Conservation (phyloP, 208 protist species). For the Wallacemonas rigidus region DNA sequence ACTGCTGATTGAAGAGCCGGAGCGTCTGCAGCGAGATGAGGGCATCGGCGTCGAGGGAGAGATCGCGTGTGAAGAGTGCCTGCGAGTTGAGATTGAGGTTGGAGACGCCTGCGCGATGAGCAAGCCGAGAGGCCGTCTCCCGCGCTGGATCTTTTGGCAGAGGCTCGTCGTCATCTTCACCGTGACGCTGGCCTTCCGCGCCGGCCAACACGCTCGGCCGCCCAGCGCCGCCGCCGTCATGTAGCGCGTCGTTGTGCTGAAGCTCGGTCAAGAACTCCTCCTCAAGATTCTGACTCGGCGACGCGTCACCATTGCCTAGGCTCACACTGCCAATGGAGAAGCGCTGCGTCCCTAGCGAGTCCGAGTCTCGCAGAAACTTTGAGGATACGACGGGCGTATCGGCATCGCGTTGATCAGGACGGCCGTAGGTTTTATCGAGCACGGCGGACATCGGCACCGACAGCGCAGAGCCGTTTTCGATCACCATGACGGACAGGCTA, state of each 20-base stretch:
- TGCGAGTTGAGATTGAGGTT: conserved; percentile 43
- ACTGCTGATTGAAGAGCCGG: conserved; percentile 70
- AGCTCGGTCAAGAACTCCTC: conserved; percentile 29
- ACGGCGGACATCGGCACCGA: conserved; percentile 75
- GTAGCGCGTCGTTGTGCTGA: not conserved
- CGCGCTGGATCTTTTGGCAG: conserved; percentile 38
- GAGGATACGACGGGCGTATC: conserved; percentile 82
- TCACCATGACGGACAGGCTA: conserved; percentile 87
- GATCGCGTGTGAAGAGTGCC: conserved; percentile 49
- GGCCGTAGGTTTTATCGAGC: conserved; percentile 80
- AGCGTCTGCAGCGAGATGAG: conserved; percentile 81
- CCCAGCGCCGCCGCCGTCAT: not conserved
- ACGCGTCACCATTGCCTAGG: conserved; percentile 21
- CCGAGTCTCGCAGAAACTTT: conserved; percentile 49
- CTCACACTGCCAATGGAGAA: conserved; percentile 50
- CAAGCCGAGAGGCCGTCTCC: conserved; percentile 38
- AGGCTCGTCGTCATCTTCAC: conserved; percentile 34
- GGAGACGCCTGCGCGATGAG: conserved; percentile 47
- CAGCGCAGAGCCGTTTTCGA: conserved; percentile 79
- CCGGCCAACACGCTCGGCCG: conserved; percentile 25
- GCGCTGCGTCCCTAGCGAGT: conserved; percentile 49
- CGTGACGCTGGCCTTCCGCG: conserved; percentile 9
- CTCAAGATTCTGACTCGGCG: conserved; percentile 42
- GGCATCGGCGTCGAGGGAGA: conserved; percentile 80
- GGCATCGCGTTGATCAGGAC: conserved; percentile 74